Evolutionary conservation across 1,139 yeast genomes (phyloP).

Genomic region (Protomyces gravidus): DNA sequence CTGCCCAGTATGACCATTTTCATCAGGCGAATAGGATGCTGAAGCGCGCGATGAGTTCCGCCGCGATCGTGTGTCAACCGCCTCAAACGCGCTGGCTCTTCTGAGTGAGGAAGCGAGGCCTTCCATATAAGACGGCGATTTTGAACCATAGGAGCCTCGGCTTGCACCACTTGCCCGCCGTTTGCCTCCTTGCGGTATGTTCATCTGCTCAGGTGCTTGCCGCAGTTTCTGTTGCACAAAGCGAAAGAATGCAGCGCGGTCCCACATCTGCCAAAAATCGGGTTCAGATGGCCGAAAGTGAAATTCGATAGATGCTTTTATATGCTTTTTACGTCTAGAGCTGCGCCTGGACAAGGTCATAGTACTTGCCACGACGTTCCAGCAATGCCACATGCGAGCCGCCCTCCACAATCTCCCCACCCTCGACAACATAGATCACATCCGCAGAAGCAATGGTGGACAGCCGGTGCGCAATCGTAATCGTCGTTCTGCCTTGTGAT

Average conservation of each 20-base stretch:
- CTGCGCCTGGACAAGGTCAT: constrained; percentile 26
- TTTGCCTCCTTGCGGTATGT: background rate
- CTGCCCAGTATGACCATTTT: background rate
- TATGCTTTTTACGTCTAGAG: background rate
- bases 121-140: constrained; percentile 8
- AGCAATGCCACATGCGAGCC: constrained; percentile 68
- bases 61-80: constrained; percentile 12
- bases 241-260: background rate
- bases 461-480: constrained; percentile 85
- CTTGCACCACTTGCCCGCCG: background rate
- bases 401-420: constrained; percentile 75
- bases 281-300: too few species aligned
- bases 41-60: background rate
- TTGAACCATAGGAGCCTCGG: background rate
- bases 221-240: background rate
- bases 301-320: background rate
- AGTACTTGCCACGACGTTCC: constrained; percentile 42
- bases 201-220: background rate
- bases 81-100: constrained; percentile 5
- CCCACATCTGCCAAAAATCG: too few species aligned
- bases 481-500: constrained; percentile 62
- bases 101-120: constrained; percentile 23
- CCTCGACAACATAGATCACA: constrained; percentile 71
- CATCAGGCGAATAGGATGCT: background rate
- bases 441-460: constrained; percentile 84